Evolutionary conservation across 2,329 filamentous ascomycete genomes (phyloP), one percentile per base, ranked within the genome.

Genomic region (Biscogniauxia sp.): DNA sequence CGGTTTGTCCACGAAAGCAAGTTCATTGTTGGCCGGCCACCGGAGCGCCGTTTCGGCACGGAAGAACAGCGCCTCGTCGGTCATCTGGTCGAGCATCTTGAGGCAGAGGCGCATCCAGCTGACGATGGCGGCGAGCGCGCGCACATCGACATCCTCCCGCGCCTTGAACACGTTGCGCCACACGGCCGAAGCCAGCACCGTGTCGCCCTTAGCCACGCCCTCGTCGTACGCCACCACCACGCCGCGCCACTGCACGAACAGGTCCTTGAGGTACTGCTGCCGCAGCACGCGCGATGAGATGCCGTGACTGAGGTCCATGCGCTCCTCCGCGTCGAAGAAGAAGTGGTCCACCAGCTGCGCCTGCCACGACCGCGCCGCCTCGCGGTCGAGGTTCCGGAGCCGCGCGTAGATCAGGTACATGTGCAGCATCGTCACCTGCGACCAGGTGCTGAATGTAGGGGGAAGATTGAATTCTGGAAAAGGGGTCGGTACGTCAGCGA

Each of bases 141-240:
- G 75, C 41, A 80, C 74, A 64, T 87, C 83, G 17, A 80, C 77
- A 61, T 84, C 80, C 54, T 78, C 75, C 45, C 74, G 69, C 20
- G 86, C 92, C 78, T 94, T 93, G 82, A 92, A 96, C 59, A 99
- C 73, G 76, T 98, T 98, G 71, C 95, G 84, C 95, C 95, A 99
- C 54, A 99, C 81, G 8, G 95, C 95, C 51, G 90, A 83, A 3
- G 89, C 91, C 15, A 95, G 81, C 59, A 91, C 85, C 15, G 90
- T 88, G 73, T 96, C 92, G 9, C 90, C 89, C 74, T 88, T 88
- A 66, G 88, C 81, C 52, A 96, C 73, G 0, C 90, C 92, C 78
- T 95, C 91, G 73, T 96, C 92, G 74, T 93, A 95, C 1, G 92
- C 91, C 7, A 93, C 83, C 20, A 96, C 81, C 58, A 93, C 80